Evolutionary conservation across 2,329 filamentous ascomycete species (phyloP).

Genomic region (Calonectria leucothoes): DNA sequence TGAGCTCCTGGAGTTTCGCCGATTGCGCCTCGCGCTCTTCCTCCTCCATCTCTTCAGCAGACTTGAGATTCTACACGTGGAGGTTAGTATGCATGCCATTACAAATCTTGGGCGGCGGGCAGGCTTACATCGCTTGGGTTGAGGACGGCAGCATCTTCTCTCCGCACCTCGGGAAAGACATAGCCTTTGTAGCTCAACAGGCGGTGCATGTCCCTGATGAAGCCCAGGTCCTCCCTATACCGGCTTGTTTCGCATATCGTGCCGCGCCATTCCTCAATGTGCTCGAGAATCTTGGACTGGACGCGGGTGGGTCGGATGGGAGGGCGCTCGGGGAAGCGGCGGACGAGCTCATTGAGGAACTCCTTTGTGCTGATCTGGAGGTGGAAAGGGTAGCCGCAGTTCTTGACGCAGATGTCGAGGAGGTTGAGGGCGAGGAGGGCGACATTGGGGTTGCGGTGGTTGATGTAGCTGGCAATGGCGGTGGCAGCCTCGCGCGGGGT

Average conservation of each 20-base stretch:
- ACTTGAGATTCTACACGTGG: slow-evolving; percentile 82
- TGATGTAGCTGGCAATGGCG: slow-evolving; percentile 93
- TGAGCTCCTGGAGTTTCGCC: slow-evolving; percentile 97
- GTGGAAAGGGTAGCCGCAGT: slow-evolving; percentile 99
- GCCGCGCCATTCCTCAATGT: slow-evolving; percentile 97
- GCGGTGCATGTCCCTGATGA: slow-evolving; percentile 97
- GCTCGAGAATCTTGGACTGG: slow-evolving; percentile 91
- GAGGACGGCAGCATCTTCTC: slow-evolving; percentile 94
- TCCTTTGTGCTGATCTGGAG: slow-evolving; percentile 99
- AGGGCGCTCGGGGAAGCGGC: slow-evolving; percentile 93
- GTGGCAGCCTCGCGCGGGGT: slow-evolving; percentile 95
- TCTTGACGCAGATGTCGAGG: slow-evolving; percentile 99
- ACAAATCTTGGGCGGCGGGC: background rate
- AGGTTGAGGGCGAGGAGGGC: slow-evolving; percentile 89
- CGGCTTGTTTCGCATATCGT: slow-evolving; percentile 98
- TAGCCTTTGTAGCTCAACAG: slow-evolving; percentile 97
- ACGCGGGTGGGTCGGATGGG: slow-evolving; percentile 87
- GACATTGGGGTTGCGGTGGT: slow-evolving; percentile 97
- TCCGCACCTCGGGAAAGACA: slow-evolving; percentile 89
- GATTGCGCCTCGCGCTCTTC: slow-evolving; percentile 95
- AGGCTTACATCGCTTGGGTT: slow-evolving; percentile 92
- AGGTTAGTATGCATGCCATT: slow-evolving; percentile 23
- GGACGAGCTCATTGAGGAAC: slow-evolving; percentile 97
- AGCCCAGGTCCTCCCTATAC: slow-evolving; percentile 97
- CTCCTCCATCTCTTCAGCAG: slow-evolving; percentile 98